Evolutionary conservation across 2,329 filamentous ascomycete genomes (phyloP).

Genomic region (Clonostachys sp.): DNA sequence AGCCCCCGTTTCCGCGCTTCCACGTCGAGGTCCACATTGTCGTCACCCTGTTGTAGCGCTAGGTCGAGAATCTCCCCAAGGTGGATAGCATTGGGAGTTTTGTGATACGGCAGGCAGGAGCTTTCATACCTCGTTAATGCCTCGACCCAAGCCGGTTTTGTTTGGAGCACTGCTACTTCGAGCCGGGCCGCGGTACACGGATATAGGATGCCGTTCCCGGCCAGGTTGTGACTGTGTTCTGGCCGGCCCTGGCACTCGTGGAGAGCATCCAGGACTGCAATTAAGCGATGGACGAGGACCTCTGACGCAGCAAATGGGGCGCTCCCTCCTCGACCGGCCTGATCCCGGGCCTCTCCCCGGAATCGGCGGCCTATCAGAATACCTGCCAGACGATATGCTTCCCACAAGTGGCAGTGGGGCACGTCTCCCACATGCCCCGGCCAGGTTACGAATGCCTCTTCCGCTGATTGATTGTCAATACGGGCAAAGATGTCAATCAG

Average conservation of each 20-base stretch:
- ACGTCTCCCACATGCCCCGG: slow-evolving; percentile 14
- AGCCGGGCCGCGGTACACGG: slow-evolving; percentile 15
- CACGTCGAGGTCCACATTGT: slow-evolving; percentile 5
- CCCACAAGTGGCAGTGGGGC: slow-evolving; percentile 19
- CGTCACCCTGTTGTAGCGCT: slow-evolving; percentile 3
- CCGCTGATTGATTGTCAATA: slow-evolving; percentile 6
- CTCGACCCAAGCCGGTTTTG: slow-evolving; percentile 9
- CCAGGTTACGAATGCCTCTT: slow-evolving; percentile 11
- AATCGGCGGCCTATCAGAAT: slow-evolving; percentile 12
- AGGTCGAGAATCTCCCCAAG: no score
- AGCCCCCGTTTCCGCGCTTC: slow-evolving; percentile 4
- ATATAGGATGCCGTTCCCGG: slow-evolving; percentile 15
- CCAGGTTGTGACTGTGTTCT: slow-evolving; percentile 10
- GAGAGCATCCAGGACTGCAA: no score
- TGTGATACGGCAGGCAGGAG: no score
- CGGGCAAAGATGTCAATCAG: slow-evolving; percentile 16
- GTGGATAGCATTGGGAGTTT: no score
- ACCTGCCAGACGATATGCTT: slow-evolving; percentile 15
- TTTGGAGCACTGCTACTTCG: slow-evolving; percentile 11
- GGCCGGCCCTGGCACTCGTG: not conserved
- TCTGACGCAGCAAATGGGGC: no score
- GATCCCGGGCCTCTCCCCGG: slow-evolving; percentile 1
- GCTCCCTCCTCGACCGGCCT: not conserved
- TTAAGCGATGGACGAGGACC: no score
- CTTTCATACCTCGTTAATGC: slow-evolving; percentile 3